Conservation (phyloP, 1,284 basidiomycete genomes). For the Austropuccinia psidii region DNA sequence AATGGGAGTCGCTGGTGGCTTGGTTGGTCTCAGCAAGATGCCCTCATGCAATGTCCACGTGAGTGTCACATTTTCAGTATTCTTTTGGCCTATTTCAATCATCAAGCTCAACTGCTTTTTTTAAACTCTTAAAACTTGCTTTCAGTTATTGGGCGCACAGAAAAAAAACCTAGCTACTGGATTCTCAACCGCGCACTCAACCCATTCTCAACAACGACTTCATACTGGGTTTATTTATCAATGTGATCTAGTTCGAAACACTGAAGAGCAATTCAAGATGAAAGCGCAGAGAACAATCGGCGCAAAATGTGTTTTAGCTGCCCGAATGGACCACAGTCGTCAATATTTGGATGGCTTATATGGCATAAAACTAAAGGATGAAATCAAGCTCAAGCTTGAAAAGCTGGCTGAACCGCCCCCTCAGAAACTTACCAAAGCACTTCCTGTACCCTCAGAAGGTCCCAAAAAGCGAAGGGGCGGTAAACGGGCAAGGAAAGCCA, state of each 20-base stretch:
- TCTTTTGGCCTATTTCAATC: background rate
- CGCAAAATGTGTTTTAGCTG: constrained; percentile 82
- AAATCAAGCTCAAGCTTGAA: constrained; percentile 84
- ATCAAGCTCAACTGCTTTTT: background rate
- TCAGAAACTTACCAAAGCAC: constrained; percentile 81
- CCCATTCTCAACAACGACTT: constrained; percentile 59
- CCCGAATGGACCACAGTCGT: constrained; percentile 82
- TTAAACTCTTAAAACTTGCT: too few species aligned
- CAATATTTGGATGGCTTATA: constrained; percentile 59
- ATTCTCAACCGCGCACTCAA: constrained; percentile 56
- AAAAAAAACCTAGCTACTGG: constrained; percentile 73
- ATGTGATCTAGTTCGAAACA: constrained; percentile 72
- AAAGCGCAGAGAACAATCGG: constrained; percentile 88
- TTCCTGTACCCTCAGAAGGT: constrained; percentile 93
- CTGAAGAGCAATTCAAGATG: constrained; percentile 81
- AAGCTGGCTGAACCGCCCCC: constrained; percentile 89
- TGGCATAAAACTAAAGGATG: constrained; percentile 68
- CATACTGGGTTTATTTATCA: constrained; percentile 97
- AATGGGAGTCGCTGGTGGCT: constrained; percentile 90
- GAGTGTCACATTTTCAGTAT: constrained; percentile 44
- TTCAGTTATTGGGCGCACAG: constrained; percentile 81
- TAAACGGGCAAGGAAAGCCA: constrained; percentile 89
- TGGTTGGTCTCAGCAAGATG: constrained; percentile 83
- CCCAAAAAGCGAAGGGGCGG: constrained; percentile 83
- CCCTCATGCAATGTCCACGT: constrained; percentile 94